Evolutionary conservation across 352 stramenopile genomes (phyloP).

Genomic region (Halophytophthora batemanensis): DNA sequence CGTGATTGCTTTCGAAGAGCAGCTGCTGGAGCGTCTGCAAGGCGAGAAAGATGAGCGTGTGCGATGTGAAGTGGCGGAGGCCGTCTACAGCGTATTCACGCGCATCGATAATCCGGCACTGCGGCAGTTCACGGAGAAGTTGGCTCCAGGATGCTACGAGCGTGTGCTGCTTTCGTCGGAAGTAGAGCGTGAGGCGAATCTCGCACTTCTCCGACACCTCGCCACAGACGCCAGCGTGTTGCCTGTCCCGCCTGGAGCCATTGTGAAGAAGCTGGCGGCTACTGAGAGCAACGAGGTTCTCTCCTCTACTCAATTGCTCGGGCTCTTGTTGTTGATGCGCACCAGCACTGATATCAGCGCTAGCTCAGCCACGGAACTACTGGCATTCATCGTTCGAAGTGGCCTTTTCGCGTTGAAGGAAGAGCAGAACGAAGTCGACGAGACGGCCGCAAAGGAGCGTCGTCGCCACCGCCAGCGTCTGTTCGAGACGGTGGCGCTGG

Average conservation of each 20-base stretch:
- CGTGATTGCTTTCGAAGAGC: slow-evolving; percentile 16
- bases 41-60: slow-evolving; percentile 13
- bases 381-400: slow-evolving; percentile 22
- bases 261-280: slow-evolving; percentile 27
- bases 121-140: slow-evolving; percentile 9
- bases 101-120: slow-evolving; percentile 19
- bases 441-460: background rate
- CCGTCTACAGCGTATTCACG: slow-evolving; percentile 30
- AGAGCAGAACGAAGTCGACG: slow-evolving; percentile 1
- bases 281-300: slow-evolving; percentile 19
- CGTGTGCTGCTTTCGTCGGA: slow-evolving; percentile 19
- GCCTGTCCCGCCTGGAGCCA: slow-evolving; percentile 1
- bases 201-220: slow-evolving; percentile 20
- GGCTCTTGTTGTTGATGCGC: slow-evolving; percentile 34
- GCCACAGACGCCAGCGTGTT: slow-evolving; percentile 10
- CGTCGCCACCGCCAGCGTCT: background rate
- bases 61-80: slow-evolving; percentile 16
- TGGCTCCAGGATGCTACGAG: slow-evolving; percentile 19
- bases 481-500: slow-evolving; percentile 16
- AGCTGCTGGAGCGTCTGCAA: slow-evolving; percentile 20
- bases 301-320: slow-evolving; percentile 32
- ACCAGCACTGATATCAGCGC: slow-evolving; percentile 2
- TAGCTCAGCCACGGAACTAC: slow-evolving; percentile 5
- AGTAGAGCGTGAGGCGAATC: slow-evolving; percentile 7
- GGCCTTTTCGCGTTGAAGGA: slow-evolving; percentile 13